These are phyloP conservation scores for Penicillium sp. DNA, from an alignment of 2,329 filamentous ascomycete genomes.

Conservation along the genomic window DNA sequence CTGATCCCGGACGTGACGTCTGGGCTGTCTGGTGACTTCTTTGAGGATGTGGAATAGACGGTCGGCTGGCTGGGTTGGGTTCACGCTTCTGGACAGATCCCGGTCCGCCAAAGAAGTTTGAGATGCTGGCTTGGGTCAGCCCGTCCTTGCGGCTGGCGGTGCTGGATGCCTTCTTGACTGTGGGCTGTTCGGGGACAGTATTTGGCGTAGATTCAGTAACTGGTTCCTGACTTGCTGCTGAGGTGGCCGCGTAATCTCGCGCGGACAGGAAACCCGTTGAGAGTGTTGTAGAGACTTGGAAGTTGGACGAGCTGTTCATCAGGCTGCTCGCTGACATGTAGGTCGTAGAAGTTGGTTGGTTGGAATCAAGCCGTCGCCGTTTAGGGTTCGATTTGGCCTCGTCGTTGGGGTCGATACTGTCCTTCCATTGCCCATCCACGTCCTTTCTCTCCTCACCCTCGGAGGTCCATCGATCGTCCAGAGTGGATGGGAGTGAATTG, in stretches of 20 bases:
- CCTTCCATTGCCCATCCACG: constrained; percentile 40
- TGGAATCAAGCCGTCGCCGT: constrained; percentile 28
- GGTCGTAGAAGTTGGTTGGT: constrained; percentile 26
- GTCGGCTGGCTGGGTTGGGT: constrained; percentile 5
- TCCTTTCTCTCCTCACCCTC: constrained; percentile 54
- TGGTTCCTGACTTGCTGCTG: constrained; percentile 28
- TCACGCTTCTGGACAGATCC: constrained; percentile 19
- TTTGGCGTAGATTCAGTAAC: constrained; percentile 22
- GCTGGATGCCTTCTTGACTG: constrained; percentile 27
- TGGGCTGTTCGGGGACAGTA: constrained; percentile 6
- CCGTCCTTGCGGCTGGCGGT: constrained; percentile 36
- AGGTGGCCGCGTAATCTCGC: constrained; percentile 48
- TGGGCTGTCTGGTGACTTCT: constrained; percentile 11
- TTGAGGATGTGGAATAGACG: constrained; percentile 11
- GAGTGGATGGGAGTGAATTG: constrained; percentile 47
- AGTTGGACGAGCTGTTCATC: constrained; percentile 54
- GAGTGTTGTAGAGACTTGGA: constrained; percentile 37
- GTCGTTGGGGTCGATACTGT: constrained; percentile 15
- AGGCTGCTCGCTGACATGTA: constrained; percentile 50
- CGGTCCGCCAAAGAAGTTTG: constrained; percentile 49
- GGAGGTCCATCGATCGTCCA: constrained; percentile 66
- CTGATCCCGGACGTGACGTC: constrained; percentile 9
- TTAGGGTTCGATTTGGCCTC: constrained; percentile 26
- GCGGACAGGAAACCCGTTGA: constrained; percentile 63
- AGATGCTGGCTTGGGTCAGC: constrained; percentile 53